Evolutionary conservation across 2,329 filamentous ascomycete species (phyloP), one percentile per base, ranked within the genome.

Genomic region (Exophiala sp.): DNA sequence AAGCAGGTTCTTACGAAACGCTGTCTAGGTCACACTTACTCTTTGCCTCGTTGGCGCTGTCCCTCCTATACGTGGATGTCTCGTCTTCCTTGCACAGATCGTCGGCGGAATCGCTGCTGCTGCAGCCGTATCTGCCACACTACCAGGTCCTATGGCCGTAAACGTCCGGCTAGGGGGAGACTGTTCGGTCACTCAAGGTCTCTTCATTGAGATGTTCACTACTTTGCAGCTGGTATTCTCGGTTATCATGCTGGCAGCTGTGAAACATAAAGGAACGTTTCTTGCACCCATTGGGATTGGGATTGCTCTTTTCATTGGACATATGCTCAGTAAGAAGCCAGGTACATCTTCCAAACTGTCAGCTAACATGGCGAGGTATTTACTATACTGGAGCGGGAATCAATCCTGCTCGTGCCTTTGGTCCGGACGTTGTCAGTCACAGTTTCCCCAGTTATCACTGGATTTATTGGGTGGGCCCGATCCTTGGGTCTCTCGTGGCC

Each of bases 261-360:
- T 89, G 66, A 89, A 90, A 70, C 85, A 89, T 67, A 82, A 83
- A 39, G 81, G 82, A 2, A 90, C 86, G 0, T 88, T 78, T 65
- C 71, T 89, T 1, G 87, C 87, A 0, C 87, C 87, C 0, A 71
- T 90, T 2, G 85, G 84, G 8, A 88, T 91, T 61, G 88, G 87
- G 1, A 69, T 89, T 2, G 76, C 86, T 0, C 77, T 90, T 48
- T 89, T 90, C 67, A 77, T 89, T 36, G 73, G 73, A 0, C 75
- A 81, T 54, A 54, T 82, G 48, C 68, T 73, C 3, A 76, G 76
- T 69, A 65, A 49, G 57, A 47, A 35, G 18, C 5, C 2, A 16
- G 38, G 2, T 18, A 29, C n/a, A 16, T 16, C 21, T 16, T 50
- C 29, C 21, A 20, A n/a, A 20, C 10, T 29, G 5, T 10, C 21